Conservation (phyloP, 2,329 filamentous ascomycete species). For the Cucurbitaria berberidis region DNA sequence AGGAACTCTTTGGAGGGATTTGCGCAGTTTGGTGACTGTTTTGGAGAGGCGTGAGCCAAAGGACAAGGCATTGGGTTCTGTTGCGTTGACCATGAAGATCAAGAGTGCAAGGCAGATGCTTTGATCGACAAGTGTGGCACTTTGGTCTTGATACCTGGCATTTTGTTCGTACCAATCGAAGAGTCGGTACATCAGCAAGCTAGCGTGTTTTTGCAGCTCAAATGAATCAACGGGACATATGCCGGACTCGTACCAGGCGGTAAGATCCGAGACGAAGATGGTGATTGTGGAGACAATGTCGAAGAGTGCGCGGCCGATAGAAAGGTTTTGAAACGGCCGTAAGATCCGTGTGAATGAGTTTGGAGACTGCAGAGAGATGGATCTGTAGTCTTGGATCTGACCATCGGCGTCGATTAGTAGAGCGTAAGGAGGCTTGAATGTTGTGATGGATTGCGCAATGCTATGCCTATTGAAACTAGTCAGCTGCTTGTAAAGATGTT, state of each 20-base stretch:
- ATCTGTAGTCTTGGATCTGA: constrained; percentile 29
- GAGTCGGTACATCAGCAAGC: constrained; percentile 32
- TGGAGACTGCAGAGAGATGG: constrained; percentile 17
- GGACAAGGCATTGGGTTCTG: constrained; percentile 24
- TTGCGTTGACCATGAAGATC: constrained; percentile 34
- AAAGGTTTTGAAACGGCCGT: constrained; percentile 27
- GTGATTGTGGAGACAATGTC: constrained; percentile 26
- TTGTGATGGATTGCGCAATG: constrained; percentile 38
- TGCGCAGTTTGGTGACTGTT: constrained; percentile 28
- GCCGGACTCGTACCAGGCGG: constrained; percentile 25
- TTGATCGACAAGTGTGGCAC: constrained; percentile 26
- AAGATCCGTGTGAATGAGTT: constrained; percentile 19
- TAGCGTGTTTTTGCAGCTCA: constrained; percentile 41
- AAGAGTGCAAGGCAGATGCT: constrained; percentile 35
- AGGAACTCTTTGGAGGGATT: constrained; percentile 18
- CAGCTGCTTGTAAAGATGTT: constrained; percentile 5
- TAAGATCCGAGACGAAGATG: constrained; percentile 29
- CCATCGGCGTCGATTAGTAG: constrained; percentile 26
- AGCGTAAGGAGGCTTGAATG: constrained; percentile 40
- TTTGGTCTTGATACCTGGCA: constrained; percentile 7
- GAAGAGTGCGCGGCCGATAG: constrained; percentile 22
- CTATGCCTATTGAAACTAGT: constrained; percentile 36
- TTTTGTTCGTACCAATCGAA: constrained; percentile 32
- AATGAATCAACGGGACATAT: constrained; percentile 28
- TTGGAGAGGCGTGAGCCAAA: constrained; percentile 24